phyloP scores from a whole-genome alignment of 495 filamentous ascomycete genomes.

The Bacidia gigantensis region DNA sequence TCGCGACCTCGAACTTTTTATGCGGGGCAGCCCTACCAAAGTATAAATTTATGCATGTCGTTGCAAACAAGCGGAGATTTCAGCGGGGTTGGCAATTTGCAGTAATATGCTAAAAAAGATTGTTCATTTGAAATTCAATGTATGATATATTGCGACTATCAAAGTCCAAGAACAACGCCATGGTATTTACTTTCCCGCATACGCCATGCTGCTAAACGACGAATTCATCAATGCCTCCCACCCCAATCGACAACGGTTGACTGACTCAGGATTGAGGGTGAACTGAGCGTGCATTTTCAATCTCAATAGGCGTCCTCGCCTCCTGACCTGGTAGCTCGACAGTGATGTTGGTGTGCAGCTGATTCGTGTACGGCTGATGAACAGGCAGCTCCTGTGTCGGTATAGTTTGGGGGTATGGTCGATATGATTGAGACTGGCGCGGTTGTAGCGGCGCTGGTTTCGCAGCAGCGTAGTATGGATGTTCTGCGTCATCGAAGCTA shows the following conservation, averaged over 20 bases:
- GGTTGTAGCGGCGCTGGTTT: neutral
- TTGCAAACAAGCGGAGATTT: too few relatives aligned
- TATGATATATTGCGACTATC: too few relatives aligned
- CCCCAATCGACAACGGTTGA: too few relatives aligned
- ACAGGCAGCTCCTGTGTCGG: neutral
- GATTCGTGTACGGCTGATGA: neutral
- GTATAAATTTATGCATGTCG: neutral
- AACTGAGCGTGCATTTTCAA: neutral
- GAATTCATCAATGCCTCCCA: too few relatives aligned
- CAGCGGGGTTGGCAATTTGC: too few relatives aligned
- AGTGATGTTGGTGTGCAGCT: neutral
- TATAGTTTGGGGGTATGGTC: neutral
- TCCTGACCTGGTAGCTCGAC: slow-evolving; percentile 1
- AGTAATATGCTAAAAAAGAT: too few relatives aligned
- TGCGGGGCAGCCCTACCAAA: neutral
- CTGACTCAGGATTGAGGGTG: too few relatives aligned
- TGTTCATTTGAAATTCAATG: too few relatives aligned
- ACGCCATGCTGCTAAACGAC: neutral
- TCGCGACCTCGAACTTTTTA: neutral
- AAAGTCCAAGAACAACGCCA: too few relatives aligned
- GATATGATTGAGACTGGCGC: neutral
- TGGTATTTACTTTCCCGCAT: neutral
- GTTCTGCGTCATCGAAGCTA: neutral
- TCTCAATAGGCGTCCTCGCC: slow-evolving; percentile 4
- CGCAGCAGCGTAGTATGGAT: neutral